These are phyloP conservation scores for Ambrosiella xylebori DNA, from an alignment of 2,329 filamentous ascomycete species.

Conservation along the genomic window DNA sequence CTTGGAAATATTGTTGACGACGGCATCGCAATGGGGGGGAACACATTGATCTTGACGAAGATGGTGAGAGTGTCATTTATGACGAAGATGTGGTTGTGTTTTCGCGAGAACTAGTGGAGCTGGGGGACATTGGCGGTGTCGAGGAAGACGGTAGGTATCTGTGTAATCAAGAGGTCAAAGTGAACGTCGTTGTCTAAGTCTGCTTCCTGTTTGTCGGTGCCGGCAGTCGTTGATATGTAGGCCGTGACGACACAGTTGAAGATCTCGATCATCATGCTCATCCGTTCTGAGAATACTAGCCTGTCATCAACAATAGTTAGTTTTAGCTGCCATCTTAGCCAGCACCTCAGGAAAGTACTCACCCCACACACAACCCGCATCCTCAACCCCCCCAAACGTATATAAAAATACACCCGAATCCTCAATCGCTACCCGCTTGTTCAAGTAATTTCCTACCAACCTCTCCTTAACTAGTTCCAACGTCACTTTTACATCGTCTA, in stretches of 20 bases:
- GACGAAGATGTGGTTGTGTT: slow-evolving; percentile 28
- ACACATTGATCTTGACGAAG: slow-evolving; percentile 33
- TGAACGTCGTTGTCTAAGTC: slow-evolving; percentile 26
- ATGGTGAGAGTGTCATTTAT: slow-evolving; percentile 32
- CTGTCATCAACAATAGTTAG: neutral
- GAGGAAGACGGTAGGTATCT: slow-evolving; percentile 24
- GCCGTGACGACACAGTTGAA: slow-evolving; percentile 32
- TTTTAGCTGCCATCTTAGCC: neutral
- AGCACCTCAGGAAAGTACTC: neutral
- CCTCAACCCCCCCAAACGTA: slow-evolving; percentile 17
- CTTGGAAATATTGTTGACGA: slow-evolving; percentile 39
- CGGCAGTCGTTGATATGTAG: slow-evolving; percentile 20
- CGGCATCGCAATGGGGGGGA: slow-evolving; percentile 28
- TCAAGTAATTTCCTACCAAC: slow-evolving; percentile 2
- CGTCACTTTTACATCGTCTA: neutral
- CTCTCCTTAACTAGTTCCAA: slow-evolving; percentile 3
- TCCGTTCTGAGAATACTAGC: neutral
- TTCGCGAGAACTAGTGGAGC: slow-evolving; percentile 24
- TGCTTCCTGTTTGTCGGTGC: slow-evolving; percentile 27
- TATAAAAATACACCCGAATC: slow-evolving; percentile 33
- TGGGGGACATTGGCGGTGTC: slow-evolving; percentile 20
- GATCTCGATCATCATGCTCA: slow-evolving; percentile 6
- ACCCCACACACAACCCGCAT: slow-evolving; percentile 3
- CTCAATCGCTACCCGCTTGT: neutral
- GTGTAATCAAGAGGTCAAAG: slow-evolving; percentile 31